Evolutionary conservation across 495 filamentous ascomycete species (phyloP), one percentile per base, ranked within the genome.

Genomic region (Podospora australis): DNA sequence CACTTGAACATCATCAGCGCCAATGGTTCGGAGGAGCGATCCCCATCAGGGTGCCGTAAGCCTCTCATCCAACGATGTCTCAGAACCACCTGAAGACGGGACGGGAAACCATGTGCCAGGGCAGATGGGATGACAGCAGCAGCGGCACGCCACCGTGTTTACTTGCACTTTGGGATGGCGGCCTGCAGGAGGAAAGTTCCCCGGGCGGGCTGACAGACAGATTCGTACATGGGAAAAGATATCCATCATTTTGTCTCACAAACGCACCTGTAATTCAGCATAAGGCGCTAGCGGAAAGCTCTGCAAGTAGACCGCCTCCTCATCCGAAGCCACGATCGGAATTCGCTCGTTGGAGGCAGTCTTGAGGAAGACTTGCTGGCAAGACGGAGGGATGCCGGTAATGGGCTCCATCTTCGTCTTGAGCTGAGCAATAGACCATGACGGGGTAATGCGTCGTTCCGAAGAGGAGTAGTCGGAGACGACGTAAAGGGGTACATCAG

Each of bases 391-490:
- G 14, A 98, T 80, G 44, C 92, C 92, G 2, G 92, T 98, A 70
- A 98, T 80, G 50, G 90, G 86, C 62, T 96, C 90, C 35, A 98
- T 80, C 68, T 95, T 95, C 19, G 73, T 67, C 68, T 95, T 97
- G 46, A 96, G 75, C 58, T 89, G 84, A 24, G 78, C 66, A 57
- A 98, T 85, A 49, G 83, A 86, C 92, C 94, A 98, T 57, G 90
- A 86, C 2, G 91, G 90, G 7, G 86, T 89, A 64, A 97, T 79
- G 54, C 92, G 85, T 41, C 91, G 84, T 62, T 98, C 92, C 26
- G 87, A 87, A 23, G 74, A 73, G 16, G 81, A 70, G 60, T 84
- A 81, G 32, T 88, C 78, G 38, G 88, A 90, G 46, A 79, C 83
- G 65, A 98, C 84, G 50, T 83, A 77, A 58, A 97, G 79, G 50